These are phyloP conservation scores for Kentomonas sorsogonicus DNA, from an alignment of 208 protist genomes.

Conservation along the genomic window DNA sequence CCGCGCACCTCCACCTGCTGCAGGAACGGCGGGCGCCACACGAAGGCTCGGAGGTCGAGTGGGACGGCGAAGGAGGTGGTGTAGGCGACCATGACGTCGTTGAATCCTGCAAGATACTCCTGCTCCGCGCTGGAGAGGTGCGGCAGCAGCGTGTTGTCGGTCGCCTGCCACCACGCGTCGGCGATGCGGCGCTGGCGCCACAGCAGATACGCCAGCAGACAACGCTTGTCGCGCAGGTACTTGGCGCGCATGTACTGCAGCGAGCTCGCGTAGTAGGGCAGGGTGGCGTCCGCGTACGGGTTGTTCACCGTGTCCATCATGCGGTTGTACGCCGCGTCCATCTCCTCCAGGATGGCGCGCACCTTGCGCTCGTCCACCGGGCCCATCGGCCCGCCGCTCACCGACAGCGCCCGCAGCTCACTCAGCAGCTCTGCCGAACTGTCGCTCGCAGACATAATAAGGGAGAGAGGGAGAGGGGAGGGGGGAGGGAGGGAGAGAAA, in stretches of 20 bases:
- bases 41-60: constrained; percentile 72
- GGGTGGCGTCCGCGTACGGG: constrained; percentile 57
- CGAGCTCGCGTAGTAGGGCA: constrained; percentile 76
- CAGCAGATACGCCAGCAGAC: constrained; percentile 64
- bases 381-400: constrained; percentile 48
- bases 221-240: constrained; percentile 78
- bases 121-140: constrained; percentile 45
- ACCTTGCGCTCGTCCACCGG: constrained; percentile 67
- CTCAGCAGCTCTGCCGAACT: constrained; percentile 70
- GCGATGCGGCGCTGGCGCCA: constrained; percentile 66
- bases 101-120: constrained; percentile 71
- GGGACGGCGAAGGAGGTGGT: constrained; percentile 83
- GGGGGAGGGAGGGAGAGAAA: not conserved
- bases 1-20: constrained; percentile 79
- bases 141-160: constrained; percentile 53
- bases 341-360: constrained; percentile 48
- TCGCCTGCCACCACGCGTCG: constrained; percentile 68
- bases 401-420: constrained; percentile 74
- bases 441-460: constrained; percentile 17
- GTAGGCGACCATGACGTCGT: constrained; percentile 80
- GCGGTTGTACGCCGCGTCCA: constrained; percentile 50
- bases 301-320: constrained; percentile 52
- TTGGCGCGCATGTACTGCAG: constrained; percentile 68
- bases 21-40: constrained; percentile 68
- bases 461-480: not conserved